phyloP scores from a whole-genome alignment of 306 rosid species.

The Vigna trinervia region DNA sequence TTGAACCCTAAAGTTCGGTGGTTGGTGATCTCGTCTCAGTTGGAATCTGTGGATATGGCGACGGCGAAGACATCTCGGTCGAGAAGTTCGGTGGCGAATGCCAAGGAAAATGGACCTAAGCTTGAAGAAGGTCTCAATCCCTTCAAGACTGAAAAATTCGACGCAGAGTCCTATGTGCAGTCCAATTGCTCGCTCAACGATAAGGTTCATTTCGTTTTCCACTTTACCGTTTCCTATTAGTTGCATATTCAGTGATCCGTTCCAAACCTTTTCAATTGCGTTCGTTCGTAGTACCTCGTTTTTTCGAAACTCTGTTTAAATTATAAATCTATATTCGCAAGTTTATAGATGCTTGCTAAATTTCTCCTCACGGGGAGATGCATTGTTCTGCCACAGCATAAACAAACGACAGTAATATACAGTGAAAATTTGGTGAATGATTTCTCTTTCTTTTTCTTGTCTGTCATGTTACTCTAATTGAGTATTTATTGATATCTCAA shows the following conservation, averaged over 20 bases:
- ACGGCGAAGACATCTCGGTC: conserved; percentile 82
- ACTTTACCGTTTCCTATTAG: neutral
- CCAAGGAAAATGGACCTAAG: conserved; percentile 76
- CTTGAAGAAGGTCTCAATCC: conserved; percentile 83
- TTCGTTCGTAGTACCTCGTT: neutral
- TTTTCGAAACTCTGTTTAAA: neutral
- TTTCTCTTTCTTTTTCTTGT: neutral
- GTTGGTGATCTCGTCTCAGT: conserved; percentile 28
- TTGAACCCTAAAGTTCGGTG: conserved; percentile 48
- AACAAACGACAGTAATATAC: neutral
- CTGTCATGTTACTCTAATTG: too few relatives aligned
- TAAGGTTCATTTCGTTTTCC: conserved; percentile 57
- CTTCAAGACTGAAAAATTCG: conserved; percentile 90
- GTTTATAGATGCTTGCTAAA: conserved; percentile 4
- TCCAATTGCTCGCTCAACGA: conserved; percentile 86
- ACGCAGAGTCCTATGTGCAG: conserved; percentile 76
- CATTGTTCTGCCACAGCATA: neutral
- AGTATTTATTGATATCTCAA: too few relatives aligned
- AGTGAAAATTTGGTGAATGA: neutral
- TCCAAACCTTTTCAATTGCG: neutral
- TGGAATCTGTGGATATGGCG: conserved; percentile 54
- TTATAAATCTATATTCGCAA: neutral
- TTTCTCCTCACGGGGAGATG: too few relatives aligned
- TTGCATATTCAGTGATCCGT: neutral
- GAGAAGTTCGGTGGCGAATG: conserved; percentile 57